These are phyloP conservation scores for Hypoxylon sp. DNA, from an alignment of 2,329 filamentous ascomycete species.

Conservation along the genomic window DNA sequence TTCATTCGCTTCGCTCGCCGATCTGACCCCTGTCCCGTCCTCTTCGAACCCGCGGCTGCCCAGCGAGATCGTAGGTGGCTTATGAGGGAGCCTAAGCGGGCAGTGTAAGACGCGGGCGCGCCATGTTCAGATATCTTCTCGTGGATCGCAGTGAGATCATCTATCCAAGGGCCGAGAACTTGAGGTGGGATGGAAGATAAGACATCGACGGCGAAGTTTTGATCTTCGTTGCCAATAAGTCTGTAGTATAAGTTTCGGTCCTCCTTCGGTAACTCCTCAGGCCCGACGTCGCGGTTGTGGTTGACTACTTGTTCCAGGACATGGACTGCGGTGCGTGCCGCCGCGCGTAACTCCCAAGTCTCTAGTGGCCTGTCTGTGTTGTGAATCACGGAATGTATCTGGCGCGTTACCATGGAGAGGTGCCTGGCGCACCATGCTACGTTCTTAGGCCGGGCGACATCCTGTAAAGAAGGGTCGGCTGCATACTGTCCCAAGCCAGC, in stretches of 20 bases:
- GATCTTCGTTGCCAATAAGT: conserved; percentile 63
- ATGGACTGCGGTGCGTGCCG: conserved; percentile 64
- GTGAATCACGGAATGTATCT: conserved; percentile 62
- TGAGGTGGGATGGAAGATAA: conserved; percentile 53
- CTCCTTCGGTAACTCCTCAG: conserved; percentile 44
- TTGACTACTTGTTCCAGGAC: conserved; percentile 63
- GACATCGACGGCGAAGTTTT: conserved; percentile 63
- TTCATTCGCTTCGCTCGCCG: conserved; percentile 49
- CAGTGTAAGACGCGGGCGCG: conserved; percentile 51
- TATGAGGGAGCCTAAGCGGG: conserved; percentile 53
- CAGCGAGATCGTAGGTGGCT: conserved; percentile 46
- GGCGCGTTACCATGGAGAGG: conserved; percentile 60
- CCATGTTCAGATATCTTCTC: conserved; percentile 48
- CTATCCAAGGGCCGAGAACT: conserved; percentile 43
- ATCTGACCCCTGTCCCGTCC: conserved; percentile 45
- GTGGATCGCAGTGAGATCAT: conserved; percentile 56
- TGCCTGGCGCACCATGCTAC: conserved; percentile 67
- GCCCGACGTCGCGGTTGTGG: conserved; percentile 58
- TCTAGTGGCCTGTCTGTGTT: conserved; percentile 58
- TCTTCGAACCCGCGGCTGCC: conserved; percentile 44
- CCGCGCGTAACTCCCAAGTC: conserved; percentile 60
- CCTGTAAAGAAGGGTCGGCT: conserved; percentile 21
- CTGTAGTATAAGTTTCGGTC: conserved; percentile 65
- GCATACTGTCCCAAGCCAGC: conserved; percentile 59
- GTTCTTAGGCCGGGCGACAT: conserved; percentile 54